A percentile compares a stretch with the other conserved stretches of the same genome.
Conservation (phyloP, 1,284 basidiomycete species). For the Ustilago crameri region DNA sequence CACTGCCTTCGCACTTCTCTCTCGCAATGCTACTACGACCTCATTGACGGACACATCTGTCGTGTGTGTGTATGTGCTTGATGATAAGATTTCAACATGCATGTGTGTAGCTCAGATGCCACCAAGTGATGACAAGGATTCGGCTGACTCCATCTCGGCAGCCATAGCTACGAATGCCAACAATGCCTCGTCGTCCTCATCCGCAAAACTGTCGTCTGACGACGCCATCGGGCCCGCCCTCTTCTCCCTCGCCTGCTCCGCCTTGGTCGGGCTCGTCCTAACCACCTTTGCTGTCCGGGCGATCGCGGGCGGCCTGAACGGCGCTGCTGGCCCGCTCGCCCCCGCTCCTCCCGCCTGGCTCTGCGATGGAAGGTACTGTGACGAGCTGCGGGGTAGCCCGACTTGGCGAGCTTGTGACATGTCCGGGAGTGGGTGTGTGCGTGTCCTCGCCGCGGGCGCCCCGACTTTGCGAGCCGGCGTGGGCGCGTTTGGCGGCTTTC, state of each 20-base stretch:
- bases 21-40: slow-evolving; percentile 2
- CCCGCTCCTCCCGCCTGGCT: background rate
- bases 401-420: slow-evolving; percentile 45
- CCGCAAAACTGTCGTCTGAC: slow-evolving; percentile 47
- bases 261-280: background rate
- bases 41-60: too few species aligned
- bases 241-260: background rate
- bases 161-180: slow-evolving; percentile 19
- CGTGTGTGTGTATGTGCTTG: too few species aligned
- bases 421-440: slow-evolving; percentile 18
- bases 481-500: slow-evolving; percentile 2
- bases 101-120: too few species aligned
- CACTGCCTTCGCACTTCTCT: background rate
- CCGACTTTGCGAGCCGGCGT: slow-evolving; percentile 3
- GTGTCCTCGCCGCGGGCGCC: slow-evolving; percentile 1
- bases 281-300: slow-evolving; percentile 6
- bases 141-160: slow-evolving; percentile 40
- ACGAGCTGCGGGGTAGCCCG: slow-evolving; percentile 33
- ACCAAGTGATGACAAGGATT: too few species aligned
- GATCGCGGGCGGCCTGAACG: slow-evolving; percentile 38
- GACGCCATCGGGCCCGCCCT: slow-evolving; percentile 10
- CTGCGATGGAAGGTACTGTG: slow-evolving; percentile 26
- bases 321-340: slow-evolving; percentile 23
- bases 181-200: slow-evolving; percentile 45
- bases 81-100: background rate